Evolutionary conservation across 75 land plant species (phyloP).

Genomic region (Ceratopteris richardii): DNA sequence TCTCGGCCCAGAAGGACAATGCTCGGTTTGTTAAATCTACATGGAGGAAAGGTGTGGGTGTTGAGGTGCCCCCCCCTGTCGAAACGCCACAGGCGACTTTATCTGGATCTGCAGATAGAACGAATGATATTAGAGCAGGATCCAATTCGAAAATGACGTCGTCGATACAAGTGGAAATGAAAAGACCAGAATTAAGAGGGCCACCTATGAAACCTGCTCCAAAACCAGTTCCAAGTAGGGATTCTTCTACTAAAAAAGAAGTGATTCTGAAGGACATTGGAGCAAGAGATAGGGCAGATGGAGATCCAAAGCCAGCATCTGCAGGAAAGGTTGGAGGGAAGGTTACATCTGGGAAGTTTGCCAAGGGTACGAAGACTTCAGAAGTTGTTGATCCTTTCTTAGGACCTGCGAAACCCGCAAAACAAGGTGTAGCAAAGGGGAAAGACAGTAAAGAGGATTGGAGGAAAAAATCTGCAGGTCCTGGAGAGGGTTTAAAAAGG

Average conservation of each 20-base stretch:
- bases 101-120: background rate
- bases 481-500: constrained; percentile 26
- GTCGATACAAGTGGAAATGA: constrained; percentile 10
- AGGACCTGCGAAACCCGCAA: constrained; percentile 39
- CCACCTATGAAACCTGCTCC: constrained; percentile 47
- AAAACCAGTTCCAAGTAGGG: constrained; percentile 14
- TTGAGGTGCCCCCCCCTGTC: background rate
- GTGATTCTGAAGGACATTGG: constrained; percentile 62
- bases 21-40: background rate
- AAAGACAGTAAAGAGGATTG: constrained; percentile 57
- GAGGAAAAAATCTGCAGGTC: constrained; percentile 41
- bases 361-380: background rate
- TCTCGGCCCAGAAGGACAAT: constrained; percentile 12
- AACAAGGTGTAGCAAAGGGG: constrained; percentile 18
- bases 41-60: constrained; percentile 17
- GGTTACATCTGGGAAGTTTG: constrained; percentile 33
- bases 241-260: constrained; percentile 23
- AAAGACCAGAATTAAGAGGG: constrained; percentile 17
- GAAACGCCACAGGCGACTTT: constrained; percentile 4
- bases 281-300: constrained; percentile 33
- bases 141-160: constrained; percentile 18
- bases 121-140: constrained; percentile 4
- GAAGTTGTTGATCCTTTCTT: constrained; percentile 22
- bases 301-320: constrained; percentile 6
- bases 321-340: constrained; percentile 17